Conservation (phyloP, 2,329 filamentous ascomycete species). For the Drechmeria coniospora region DNA sequence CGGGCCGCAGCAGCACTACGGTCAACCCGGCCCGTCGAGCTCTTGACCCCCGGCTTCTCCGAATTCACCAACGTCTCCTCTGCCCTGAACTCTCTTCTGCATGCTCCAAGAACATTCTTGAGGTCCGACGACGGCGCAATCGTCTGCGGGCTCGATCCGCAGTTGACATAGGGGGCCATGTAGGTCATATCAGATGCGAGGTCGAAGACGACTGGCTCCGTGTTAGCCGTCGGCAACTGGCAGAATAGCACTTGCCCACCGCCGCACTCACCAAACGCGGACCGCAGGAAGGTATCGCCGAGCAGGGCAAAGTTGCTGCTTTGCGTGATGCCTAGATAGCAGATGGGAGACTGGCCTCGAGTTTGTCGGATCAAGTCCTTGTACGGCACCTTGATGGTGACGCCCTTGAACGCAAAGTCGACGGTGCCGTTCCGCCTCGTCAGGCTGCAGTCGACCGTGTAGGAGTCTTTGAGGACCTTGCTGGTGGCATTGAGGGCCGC, state of each 20-base stretch:
- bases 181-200: constrained; percentile 31
- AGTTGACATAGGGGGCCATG: constrained; percentile 35
- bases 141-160: constrained; percentile 17
- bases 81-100: constrained; percentile 1
- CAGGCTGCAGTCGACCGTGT: constrained; percentile 28
- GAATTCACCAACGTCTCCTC: no score
- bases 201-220: constrained; percentile 30
- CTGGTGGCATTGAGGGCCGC: constrained; percentile 28
- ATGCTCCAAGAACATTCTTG: constrained; percentile 6
- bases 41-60: no score
- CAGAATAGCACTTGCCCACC: background rate
- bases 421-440: constrained; percentile 24
- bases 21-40: no score
- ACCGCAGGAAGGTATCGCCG: constrained; percentile 38
- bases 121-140: constrained; percentile 7
- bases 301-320: constrained; percentile 32
- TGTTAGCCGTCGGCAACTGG: background rate
- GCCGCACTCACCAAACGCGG: constrained; percentile 27
- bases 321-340: constrained; percentile 34
- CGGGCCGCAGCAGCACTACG: no score
- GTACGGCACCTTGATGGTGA: constrained; percentile 33
- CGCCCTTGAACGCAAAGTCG: constrained; percentile 31
- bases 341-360: constrained; percentile 13
- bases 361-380: constrained; percentile 26
- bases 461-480: constrained; percentile 27